Conservation (phyloP, 164 flowering plant species). For the Vitis vinifera region DNA sequence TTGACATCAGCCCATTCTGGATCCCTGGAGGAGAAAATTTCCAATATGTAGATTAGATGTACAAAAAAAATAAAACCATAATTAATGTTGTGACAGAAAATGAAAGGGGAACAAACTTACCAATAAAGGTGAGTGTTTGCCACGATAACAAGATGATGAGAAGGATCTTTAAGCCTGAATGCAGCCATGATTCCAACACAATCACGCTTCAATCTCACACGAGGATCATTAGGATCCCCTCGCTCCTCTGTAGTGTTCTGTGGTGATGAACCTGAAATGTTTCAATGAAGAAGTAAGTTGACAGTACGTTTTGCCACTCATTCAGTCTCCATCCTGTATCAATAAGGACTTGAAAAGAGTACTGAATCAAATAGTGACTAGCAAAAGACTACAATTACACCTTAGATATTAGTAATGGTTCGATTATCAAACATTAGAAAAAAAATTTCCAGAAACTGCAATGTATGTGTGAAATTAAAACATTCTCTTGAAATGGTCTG, state of each 20-base stretch:
- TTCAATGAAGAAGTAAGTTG: constrained; percentile 8
- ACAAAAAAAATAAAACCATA: background rate
- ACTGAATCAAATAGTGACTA: too few species aligned
- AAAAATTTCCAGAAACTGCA: too few species aligned
- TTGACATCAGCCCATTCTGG: constrained; percentile 97
- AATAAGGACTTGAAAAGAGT: too few species aligned
- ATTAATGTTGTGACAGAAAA: background rate
- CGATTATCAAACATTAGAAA: too few species aligned
- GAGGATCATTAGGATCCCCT: constrained; percentile 86
- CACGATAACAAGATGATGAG: constrained; percentile 59
- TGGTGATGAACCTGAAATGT: constrained; percentile 29
- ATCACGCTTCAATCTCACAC: constrained; percentile 86
- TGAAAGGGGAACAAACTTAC: constrained; percentile 30
- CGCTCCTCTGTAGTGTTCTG: constrained; percentile 28
- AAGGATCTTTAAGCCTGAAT: constrained; percentile 60
- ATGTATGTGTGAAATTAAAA: too few species aligned
- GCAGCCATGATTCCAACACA: constrained; percentile 94
- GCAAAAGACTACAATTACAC: too few species aligned
- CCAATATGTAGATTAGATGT: background rate
- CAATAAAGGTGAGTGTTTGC: constrained; percentile 96
- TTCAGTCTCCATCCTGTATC: too few species aligned
- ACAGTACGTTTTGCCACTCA: background rate
- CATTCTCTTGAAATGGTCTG: too few species aligned
- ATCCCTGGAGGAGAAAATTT: constrained; percentile 54
- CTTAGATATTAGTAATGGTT: too few species aligned